phyloP scores from a whole-genome alignment of 1,284 basidiomycete species.

The Malassezia slooffiae region DNA sequence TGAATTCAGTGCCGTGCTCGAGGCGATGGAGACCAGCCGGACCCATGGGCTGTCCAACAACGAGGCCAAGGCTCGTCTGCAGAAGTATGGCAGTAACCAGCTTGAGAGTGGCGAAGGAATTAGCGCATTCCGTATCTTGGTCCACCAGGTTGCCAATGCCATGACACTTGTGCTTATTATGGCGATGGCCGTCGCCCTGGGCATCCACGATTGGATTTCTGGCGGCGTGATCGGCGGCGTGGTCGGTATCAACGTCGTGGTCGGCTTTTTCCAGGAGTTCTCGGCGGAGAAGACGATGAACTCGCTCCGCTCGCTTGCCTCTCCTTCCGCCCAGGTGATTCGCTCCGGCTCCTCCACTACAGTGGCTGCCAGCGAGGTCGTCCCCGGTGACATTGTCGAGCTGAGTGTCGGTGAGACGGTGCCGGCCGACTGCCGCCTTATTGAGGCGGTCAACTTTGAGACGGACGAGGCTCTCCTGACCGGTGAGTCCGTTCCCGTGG shows the following conservation, averaged over 20 bases:
- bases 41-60: constrained; percentile 23
- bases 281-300: constrained; percentile 56
- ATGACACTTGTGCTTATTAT: constrained; percentile 50
- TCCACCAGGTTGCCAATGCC: constrained; percentile 44
- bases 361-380: constrained; percentile 56
- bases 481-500: constrained; percentile 58
- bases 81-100: constrained; percentile 37
- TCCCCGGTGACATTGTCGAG: constrained; percentile 51
- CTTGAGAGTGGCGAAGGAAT: constrained; percentile 38
- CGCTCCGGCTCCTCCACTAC: constrained; percentile 52
- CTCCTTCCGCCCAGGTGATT: constrained; percentile 57
- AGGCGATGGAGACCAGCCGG: constrained; percentile 2
- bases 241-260: constrained; percentile 51
- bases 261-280: constrained; percentile 55
- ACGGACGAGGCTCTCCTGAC: constrained; percentile 61
- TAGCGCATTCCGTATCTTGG: constrained; percentile 27
- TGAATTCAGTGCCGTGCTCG: neutral
- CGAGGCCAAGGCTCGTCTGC: constrained; percentile 21
- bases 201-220: constrained; percentile 54
- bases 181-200: constrained; percentile 59
- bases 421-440: constrained; percentile 39
- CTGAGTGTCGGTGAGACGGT: constrained; percentile 40
- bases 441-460: constrained; percentile 45
- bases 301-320: constrained; percentile 54
- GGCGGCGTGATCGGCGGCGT: constrained; percentile 59